Evolutionary conservation across 352 stramenopile species (phyloP).

Genomic region (Globisporangium iwayamae): DNA sequence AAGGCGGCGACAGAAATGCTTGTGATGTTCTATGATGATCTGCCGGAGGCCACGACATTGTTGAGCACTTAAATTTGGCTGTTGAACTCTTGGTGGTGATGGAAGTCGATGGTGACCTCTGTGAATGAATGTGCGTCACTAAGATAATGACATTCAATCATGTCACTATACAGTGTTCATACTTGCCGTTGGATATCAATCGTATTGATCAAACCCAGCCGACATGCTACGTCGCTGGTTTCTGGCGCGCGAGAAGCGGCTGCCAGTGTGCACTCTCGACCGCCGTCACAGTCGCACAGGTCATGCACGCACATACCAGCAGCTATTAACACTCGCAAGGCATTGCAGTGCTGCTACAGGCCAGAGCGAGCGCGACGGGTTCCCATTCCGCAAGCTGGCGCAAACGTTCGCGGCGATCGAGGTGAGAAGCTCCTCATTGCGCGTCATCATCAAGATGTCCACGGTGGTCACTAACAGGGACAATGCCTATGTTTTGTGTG

Average conservation of each 20-base stretch:
- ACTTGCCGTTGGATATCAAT: not conserved
- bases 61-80: no score
- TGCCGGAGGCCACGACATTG: no score
- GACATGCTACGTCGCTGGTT: not conserved
- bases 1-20: no score
- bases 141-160: no score
- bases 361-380: not conserved
- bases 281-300: no score
- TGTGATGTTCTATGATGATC: no score
- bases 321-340: not conserved
- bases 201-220: not conserved
- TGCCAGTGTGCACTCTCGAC: not conserved
- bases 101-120: no score
- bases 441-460: not conserved
- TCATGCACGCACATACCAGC: not conserved
- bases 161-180: no score
- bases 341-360: not conserved
- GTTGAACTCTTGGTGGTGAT: no score
- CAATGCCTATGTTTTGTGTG: slow-evolving; percentile 1
- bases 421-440: slow-evolving; percentile 18
- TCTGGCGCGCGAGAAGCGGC: not conserved
- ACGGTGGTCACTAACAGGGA: not conserved
- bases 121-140: no score
- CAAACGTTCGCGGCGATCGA: slow-evolving; percentile 52
- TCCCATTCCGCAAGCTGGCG: slow-evolving; percentile 38